Base-by-base conservation (phyloP, 495 filamentous ascomycete species). In the Jackrogersella minutella region DNA sequence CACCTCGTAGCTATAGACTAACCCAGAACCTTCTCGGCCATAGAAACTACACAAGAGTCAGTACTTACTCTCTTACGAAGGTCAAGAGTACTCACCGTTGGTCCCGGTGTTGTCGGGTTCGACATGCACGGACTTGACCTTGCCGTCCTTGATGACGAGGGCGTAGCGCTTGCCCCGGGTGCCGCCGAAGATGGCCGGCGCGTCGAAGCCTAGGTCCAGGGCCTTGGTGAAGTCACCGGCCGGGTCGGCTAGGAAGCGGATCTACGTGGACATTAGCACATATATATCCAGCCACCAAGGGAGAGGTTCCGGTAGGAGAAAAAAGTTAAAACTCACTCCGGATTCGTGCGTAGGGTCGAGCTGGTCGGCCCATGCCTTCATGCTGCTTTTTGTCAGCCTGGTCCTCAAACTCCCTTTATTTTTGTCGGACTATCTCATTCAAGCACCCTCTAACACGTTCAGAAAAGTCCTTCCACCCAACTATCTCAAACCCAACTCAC, bases 71-170 rank as follows among this genome's bases (percentile, higher is more conserved):
- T 5, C 10, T 5, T 17, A 5, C 28, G 34, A 30, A 19, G 22
- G 8, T 3, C 2, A 28, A 37, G 1, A 53, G 30, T 11, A 70
- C 84, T 75, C 78, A 95, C 92, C 91, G 62, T 90, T 84, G 10
- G 95, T 82, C 31, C 95, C 93, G 31, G 92, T 96, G 79, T 94
- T 97, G 78, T 99, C 94, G 16, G 93, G 93, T 82, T 98, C 95
- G 39, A 97, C 84, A 65, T 90, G 86, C 41, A 89, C 79, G 63
- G 87, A 84, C 78, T 84, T 89, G 71, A 93, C 89, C 77, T 90
- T 92, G 44, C 92, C 91, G 67, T 91, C 79, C 78, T 93, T 86
- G 47, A 94, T 78, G 26, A 91, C 80, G 47, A 97, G 81, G 22
- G 91, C 91, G 74, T 97, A 99, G 50, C 95, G 84, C 90, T 96